A percentile compares a stretch with the other conserved stretches of the same genome.
Conservation (phyloP, 1,139 yeast genomes). For the Hemisphaericaspora xylanilytica region DNA sequence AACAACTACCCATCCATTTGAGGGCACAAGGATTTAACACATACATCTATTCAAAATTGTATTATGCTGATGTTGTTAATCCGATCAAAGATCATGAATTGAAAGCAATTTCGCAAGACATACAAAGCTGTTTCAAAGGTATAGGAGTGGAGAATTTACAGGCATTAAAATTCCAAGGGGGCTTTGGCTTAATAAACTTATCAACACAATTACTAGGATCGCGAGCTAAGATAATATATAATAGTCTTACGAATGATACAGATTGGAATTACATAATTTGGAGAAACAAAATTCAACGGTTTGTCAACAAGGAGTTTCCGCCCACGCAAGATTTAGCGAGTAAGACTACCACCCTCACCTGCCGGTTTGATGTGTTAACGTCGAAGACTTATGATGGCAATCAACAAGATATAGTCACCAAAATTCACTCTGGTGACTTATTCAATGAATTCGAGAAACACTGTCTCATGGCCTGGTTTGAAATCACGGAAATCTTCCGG, state of each 20-base stretch:
- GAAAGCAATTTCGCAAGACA: no score
- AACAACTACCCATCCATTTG: neutral
- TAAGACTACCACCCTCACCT: neutral
- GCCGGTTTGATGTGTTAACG: neutral
- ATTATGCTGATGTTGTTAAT: neutral
- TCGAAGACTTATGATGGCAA: neutral
- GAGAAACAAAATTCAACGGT: neutral
- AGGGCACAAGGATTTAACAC: constrained; percentile 1
- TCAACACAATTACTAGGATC: neutral
- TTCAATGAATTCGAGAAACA: neutral
- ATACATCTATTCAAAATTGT: neutral
- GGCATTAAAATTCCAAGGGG: neutral
- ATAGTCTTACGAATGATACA: neutral
- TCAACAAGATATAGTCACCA: neutral
- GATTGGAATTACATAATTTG: neutral
- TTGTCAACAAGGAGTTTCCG: neutral
- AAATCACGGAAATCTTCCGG: neutral
- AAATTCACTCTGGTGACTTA: neutral
- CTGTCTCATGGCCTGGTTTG: neutral
- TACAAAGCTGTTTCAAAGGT: neutral
- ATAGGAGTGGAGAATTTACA: neutral
- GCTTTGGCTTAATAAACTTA: neutral
- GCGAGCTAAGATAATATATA: neutral
- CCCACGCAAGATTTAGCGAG: neutral
- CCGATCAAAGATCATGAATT: neutral